Evolutionary conservation across 768 basidiomycete genomes (phyloP), one percentile per base, ranked within the genome.

Genomic region (Dictyophora rubrovolvata): DNA sequence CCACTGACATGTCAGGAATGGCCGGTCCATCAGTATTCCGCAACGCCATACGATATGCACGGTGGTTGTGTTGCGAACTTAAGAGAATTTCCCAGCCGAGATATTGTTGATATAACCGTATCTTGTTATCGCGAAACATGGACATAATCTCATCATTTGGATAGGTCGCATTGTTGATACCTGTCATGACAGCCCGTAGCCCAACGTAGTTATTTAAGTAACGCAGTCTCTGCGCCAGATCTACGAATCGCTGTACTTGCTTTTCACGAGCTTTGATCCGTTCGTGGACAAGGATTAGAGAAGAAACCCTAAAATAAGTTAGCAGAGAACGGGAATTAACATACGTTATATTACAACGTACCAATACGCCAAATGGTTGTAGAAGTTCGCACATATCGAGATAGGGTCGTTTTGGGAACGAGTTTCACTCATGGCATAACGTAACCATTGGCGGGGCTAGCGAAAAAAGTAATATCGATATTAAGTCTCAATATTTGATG

Each of bases 141-240:
- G 87, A 84, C 75, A 89, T 82, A 0, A 90, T 86, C 64, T 82
- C 81, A 64, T 87, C 85, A 7, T 87, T 88, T 52, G 85, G 78
- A 63, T 87, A 84, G 0, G 87, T 86, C 4, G 92, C 83, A 62
- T 82, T 84, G 65, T 89, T 88, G 72, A 98, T 89, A 5, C 93
- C 95, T 28, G 92, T 89, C n/a, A 97, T 85, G 64, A 97, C 84
- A 10, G 93, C 92, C 49, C 92, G 91, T 56, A 96, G 73, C 0
- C 88, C 89, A 35, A 93, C 92, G 69, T 96, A 98, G 69, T 99
- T 97, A 71, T 95, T 93, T 50, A 89, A 69, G 12, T 79, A 77
- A 34, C 95, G 85, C 47, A 99, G 77, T 56, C 82, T 82, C 60
- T 83, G 79, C 0, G 89, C 91, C 62, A 98, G 82, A 53, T 87